Evolutionary conservation across 768 basidiomycete species (phyloP), one percentile per base, ranked within the genome.

Genomic region (Auriscalpium orientale): DNA sequence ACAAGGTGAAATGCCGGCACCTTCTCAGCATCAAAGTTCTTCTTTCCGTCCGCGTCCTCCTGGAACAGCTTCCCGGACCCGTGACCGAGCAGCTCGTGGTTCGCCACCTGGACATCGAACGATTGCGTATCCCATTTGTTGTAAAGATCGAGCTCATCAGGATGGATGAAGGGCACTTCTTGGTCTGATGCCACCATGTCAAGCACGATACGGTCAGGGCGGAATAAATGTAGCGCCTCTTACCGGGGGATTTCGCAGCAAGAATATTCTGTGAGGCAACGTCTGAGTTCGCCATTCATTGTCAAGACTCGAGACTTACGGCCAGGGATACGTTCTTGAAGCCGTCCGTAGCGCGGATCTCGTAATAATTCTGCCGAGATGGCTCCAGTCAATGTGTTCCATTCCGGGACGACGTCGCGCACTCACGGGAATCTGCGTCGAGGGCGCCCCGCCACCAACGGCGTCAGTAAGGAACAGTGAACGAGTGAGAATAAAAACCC

Each of bases 321-420:
- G 86, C 82, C 28, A 93, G 77, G 0, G 87, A 89, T 40, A 94
- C 91, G 63, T 94, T 94, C 74, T 94, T 94, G 73, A 93, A 94
- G 0, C 92, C 92, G 37, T 77, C 76, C 3, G 82, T 78, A 66
- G 90, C 91, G 45, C 92, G 80, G 58, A 94, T 80, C 57, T 91
- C 82, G 63, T 91, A 92, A 63, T 92, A 91, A 63, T 91, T 91
- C 80, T 84, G 28, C 28, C 28, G 28, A 61, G 15, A 40, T 43
- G 22, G n/a, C 36, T 37, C 10, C 35, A 15, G 37, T 47, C 44
- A 33, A 38, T 28, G 28, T 28, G 28, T 28, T 28, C 28, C 28
- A 28, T 28, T 28, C 28, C n/a, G 46, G 21, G 13, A 33, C 16
- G 9, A 49, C 11, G 40, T 7, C 38, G 37, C 28, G 22, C 36